phyloP scores from a whole-genome alignment of 441 rosid species.

The Adansonia rubrostipa region DNA sequence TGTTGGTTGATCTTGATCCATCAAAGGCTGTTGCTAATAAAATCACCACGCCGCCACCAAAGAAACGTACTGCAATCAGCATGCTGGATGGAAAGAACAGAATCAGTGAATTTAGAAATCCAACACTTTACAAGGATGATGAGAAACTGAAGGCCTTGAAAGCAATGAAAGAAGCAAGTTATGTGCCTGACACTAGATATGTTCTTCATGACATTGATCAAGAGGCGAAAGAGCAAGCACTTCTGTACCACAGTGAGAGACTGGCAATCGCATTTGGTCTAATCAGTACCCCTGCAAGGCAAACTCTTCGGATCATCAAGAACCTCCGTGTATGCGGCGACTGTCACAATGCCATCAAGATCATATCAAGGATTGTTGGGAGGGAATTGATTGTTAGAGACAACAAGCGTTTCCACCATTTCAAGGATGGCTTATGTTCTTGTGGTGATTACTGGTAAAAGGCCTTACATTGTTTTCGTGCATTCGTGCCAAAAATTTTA shows the following conservation, averaged over 20 bases:
- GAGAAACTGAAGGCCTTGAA: constrained; percentile 59
- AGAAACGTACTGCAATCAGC: constrained; percentile 51
- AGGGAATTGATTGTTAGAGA: constrained; percentile 76
- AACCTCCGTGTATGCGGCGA: constrained; percentile 21
- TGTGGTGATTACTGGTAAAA: constrained; percentile 89
- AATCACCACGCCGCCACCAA: constrained; percentile 58
- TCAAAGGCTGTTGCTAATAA: constrained; percentile 58
- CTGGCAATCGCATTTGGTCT: constrained; percentile 70
- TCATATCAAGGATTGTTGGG: constrained; percentile 71
- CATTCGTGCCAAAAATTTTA: constrained; percentile 14
- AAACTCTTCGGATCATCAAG: constrained; percentile 23
- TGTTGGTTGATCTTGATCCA: constrained; percentile 69
- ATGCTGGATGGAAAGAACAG: constrained; percentile 76
- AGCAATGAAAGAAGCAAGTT: constrained; percentile 54
- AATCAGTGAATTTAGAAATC: constrained; percentile 63
- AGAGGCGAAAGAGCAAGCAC: constrained; percentile 87
- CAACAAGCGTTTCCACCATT: constrained; percentile 88
- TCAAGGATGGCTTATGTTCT: constrained; percentile 82
- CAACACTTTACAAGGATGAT: constrained; percentile 72
- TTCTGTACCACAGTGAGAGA: constrained; percentile 81
- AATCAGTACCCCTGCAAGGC: constrained; percentile 30
- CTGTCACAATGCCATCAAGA: constrained; percentile 51
- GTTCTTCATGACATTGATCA: constrained; percentile 88
- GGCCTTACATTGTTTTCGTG: neutral
- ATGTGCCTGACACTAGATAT: constrained; percentile 77